Conservation (phyloP, 805 yeast genomes). For the Kodamaea sagamina region DNA sequence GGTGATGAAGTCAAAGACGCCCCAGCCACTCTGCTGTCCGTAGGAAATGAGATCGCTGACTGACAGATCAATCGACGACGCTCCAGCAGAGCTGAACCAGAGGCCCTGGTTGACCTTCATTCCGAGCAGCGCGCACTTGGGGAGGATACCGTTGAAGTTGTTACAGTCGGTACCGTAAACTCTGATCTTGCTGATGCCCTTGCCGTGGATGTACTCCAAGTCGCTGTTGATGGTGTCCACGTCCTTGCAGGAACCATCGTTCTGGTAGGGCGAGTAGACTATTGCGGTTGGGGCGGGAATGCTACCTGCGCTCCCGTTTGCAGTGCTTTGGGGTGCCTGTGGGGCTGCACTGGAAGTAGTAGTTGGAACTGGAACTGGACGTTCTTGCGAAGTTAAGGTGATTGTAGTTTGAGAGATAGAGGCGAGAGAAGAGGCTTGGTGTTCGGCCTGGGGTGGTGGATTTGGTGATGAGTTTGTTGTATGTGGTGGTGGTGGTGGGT, state of each 20-base stretch:
- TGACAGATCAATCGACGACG: slow-evolving; percentile 63
- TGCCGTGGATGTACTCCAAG: slow-evolving; percentile 54
- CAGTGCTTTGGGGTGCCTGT: slow-evolving; percentile 17
- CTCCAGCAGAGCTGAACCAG: slow-evolving; percentile 60
- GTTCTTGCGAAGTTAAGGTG: slow-evolving; percentile 17
- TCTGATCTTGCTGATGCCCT: slow-evolving; percentile 68
- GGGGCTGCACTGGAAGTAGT: slow-evolving; percentile 16
- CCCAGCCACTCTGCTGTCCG: slow-evolving; percentile 61
- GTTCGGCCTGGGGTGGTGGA: slow-evolving; percentile 11
- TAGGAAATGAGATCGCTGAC: slow-evolving; percentile 54
- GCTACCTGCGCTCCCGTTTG: slow-evolving; percentile 11
- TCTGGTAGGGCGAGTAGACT: slow-evolving; percentile 77
- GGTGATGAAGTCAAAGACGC: slow-evolving; percentile 71
- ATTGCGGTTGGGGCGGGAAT: slow-evolving; percentile 55
- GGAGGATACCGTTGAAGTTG: slow-evolving; percentile 63
- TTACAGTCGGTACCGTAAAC: slow-evolving; percentile 88
- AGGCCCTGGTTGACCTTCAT: slow-evolving; percentile 82
- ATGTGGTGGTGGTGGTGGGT: slow-evolving; percentile 24
- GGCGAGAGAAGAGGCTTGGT: slow-evolving; percentile 14
- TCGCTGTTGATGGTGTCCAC: slow-evolving; percentile 57
- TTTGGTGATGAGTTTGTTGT: slow-evolving; percentile 19
- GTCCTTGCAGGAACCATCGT: slow-evolving; percentile 68
- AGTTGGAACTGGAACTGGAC: slow-evolving; percentile 15
- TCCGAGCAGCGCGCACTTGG: slow-evolving; percentile 60
- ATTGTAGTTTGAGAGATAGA: slow-evolving; percentile 17